Evolutionary conservation across 176 grass and related monocot genomes (phyloP).

Genomic region (Triticum timopheevii): DNA sequence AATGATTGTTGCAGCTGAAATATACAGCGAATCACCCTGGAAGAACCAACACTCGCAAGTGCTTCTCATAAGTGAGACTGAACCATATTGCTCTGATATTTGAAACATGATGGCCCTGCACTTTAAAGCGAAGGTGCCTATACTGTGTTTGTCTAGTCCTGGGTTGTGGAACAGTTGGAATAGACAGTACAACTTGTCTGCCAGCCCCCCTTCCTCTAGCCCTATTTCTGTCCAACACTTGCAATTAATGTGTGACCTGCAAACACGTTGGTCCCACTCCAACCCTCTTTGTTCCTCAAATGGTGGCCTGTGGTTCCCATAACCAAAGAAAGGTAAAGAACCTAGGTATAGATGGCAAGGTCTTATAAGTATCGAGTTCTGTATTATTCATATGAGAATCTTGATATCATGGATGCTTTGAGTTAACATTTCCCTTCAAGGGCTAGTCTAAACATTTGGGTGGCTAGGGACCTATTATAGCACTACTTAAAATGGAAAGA

Average conservation of each 20-base stretch:
- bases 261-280: conserved; percentile 51
- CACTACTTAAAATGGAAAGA: conserved; percentile 32
- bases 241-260: conserved; percentile 40
- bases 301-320: conserved; percentile 47
- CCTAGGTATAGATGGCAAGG: conserved; percentile 22
- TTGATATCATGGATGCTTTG: conserved; percentile 16
- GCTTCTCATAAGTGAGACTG: conserved; percentile 42
- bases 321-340: conserved; percentile 21
- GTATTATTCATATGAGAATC: conserved; percentile 41
- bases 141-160: conserved; percentile 43
- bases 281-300: conserved; percentile 55
- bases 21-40: conserved; percentile 7
- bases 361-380: conserved; percentile 18
- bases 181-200: conserved; percentile 33
- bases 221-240: conserved; percentile 22
- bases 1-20: conserved; percentile 44
- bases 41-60: conserved; percentile 32
- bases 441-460: conserved; percentile 8
- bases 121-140: conserved; percentile 31
- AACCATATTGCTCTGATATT: conserved; percentile 23
- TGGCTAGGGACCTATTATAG: conserved; percentile 1
- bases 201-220: neutral
- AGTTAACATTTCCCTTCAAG: conserved; percentile 27
- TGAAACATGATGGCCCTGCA: conserved; percentile 27
- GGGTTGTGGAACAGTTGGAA: conserved; percentile 30